Percentiles rank a stretch among this genome's conserved stretches.
phyloP scores from a whole-genome alignment of 2,329 filamentous ascomycete species.

The Calonectria henricotiae region DNA sequence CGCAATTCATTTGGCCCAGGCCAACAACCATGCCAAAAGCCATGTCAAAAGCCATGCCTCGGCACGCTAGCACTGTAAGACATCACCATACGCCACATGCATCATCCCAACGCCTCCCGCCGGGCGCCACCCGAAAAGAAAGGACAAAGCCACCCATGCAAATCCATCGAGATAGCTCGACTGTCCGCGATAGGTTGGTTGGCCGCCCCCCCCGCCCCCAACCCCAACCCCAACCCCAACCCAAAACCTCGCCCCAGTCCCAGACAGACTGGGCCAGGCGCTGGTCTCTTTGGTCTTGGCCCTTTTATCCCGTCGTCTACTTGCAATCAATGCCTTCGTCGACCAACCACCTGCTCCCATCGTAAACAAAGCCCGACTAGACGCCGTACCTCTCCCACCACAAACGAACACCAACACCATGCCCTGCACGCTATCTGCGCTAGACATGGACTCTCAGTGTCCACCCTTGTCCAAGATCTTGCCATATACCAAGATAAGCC shows the following conservation, averaged over 20 bases:
- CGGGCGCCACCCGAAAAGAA: constrained; percentile 4
- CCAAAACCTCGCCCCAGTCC: background rate
- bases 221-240: too few relatives aligned
- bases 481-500: constrained; percentile 24
- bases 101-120: constrained; percentile 12
- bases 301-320: background rate
- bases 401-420: background rate
- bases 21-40: too few relatives aligned
- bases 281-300: background rate
- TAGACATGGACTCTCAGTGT: constrained; percentile 17
- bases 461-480: constrained; percentile 25
- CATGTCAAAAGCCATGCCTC: background rate
- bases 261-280: background rate
- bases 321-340: background rate
- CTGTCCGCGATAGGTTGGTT: constrained; percentile 19
- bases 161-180: constrained; percentile 14
- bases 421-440: background rate
- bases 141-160: constrained; percentile 13
- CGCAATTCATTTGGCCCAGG: background rate
- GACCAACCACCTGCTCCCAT: background rate
- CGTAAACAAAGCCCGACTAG: constrained; percentile 1
- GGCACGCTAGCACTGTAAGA: background rate
- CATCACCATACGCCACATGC: constrained; percentile 9
- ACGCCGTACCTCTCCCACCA: background rate
- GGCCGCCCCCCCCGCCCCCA: too few relatives aligned